Evolutionary conservation across 768 basidiomycete species (phyloP).

Genomic region (Trametes elegans): DNA sequence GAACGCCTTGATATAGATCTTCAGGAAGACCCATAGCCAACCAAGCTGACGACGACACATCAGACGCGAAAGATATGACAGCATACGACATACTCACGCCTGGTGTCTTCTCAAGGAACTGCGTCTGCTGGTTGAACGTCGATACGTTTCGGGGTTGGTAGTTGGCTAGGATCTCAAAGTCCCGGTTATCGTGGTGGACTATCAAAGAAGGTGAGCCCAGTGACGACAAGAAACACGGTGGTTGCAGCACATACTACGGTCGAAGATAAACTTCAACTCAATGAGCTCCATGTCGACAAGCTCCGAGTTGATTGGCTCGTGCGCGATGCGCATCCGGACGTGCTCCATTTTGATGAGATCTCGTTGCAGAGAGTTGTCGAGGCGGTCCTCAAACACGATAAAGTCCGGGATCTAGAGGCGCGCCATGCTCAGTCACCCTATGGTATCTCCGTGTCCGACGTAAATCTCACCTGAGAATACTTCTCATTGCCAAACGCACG

Average conservation of each 20-base stretch:
- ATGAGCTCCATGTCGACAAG: conserved; percentile 81
- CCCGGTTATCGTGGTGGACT: conserved; percentile 87
- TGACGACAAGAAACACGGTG: not conserved
- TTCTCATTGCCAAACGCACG: conserved; percentile 78
- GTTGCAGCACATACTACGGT: conserved; percentile 50
- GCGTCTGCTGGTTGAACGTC: conserved; percentile 64
- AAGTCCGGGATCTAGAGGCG: conserved; percentile 79
- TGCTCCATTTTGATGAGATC: conserved; percentile 83
- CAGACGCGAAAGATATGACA: not conserved
- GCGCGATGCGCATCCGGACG: conserved; percentile 76
- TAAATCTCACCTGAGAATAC: conserved; percentile 77
- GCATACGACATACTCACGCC: conserved; percentile 45
- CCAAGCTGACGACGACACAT: conserved; percentile 44
- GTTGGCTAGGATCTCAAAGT: conserved; percentile 73
- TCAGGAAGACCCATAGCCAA: conserved; percentile 72
- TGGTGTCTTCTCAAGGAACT: conserved; percentile 59
- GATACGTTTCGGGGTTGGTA: conserved; percentile 62
- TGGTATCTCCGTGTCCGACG: no score
- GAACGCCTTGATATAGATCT: conserved; percentile 74
- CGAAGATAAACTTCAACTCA: conserved; percentile 80
- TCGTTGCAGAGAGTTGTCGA: conserved; percentile 84
- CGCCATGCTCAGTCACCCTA: no score
- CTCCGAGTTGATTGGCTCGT: conserved; percentile 69
- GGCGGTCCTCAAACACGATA: conserved; percentile 70
- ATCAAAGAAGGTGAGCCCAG: not conserved